phyloP scores from a whole-genome alignment of 1,284 basidiomycete genomes.

The Rhodotorula sp. region DNA sequence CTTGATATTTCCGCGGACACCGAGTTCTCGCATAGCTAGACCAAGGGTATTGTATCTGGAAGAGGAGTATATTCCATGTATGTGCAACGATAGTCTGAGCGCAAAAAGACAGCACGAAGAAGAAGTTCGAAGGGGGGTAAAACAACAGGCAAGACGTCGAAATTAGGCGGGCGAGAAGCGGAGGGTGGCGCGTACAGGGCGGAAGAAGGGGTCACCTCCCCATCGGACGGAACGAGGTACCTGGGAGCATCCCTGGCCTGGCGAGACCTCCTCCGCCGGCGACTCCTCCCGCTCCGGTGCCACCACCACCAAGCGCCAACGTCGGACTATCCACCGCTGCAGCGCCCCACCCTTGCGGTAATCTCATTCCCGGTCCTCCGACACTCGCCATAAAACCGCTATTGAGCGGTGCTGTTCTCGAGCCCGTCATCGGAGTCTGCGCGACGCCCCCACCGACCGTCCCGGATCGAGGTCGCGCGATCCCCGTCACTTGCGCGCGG shows the following conservation, averaged over 20 bases:
- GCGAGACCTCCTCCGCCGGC: too few relatives aligned
- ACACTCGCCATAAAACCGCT: slow-evolving; percentile 1
- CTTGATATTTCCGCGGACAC: not conserved
- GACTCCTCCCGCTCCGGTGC: not conserved
- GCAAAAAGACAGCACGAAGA: not conserved
- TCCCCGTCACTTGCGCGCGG: slow-evolving; percentile 9
- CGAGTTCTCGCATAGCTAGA: not conserved
- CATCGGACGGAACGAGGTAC: not conserved
- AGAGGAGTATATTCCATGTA: not conserved
- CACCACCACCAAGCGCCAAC: not conserved
- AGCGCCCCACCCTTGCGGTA: slow-evolving; percentile 29
- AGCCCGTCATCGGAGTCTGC: not conserved
- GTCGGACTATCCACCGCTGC: not conserved
- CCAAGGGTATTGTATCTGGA: not conserved
- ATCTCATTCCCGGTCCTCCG: slow-evolving; percentile 21
- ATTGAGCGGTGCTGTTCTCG: not conserved
- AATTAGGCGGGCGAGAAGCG: too few relatives aligned
- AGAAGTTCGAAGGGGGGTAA: too few relatives aligned
- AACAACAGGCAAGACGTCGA: too few relatives aligned
- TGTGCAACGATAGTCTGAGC: not conserved
- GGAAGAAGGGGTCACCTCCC: too few relatives aligned
- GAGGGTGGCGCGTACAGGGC: too few relatives aligned
- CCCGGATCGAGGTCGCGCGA: not conserved
- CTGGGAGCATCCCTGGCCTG: too few relatives aligned
- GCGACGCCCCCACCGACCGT: not conserved